Evolutionary conservation across 2,329 filamentous ascomycete species (phyloP).

Genomic region (Aspergillus arachidicola): DNA sequence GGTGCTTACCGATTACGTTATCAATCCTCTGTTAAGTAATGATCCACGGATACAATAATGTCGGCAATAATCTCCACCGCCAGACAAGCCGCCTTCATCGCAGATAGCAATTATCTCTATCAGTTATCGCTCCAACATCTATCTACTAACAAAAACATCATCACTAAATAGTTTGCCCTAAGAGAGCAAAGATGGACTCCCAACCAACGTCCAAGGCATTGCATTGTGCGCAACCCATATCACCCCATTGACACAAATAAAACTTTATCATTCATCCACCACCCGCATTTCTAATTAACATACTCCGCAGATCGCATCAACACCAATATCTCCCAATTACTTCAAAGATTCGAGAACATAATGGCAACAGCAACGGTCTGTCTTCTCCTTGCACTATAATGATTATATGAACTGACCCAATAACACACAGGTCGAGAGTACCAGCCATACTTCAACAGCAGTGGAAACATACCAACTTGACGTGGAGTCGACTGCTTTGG

Average conservation of each 20-base stretch:
- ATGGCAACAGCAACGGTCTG: constrained; percentile 56
- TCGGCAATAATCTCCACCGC: constrained; percentile 20
- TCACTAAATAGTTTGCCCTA: constrained; percentile 7
- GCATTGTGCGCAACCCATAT: constrained; percentile 16
- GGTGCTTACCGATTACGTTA: no score
- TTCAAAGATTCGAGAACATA: constrained; percentile 59
- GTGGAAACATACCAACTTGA: constrained; percentile 61
- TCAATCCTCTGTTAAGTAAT: not conserved
- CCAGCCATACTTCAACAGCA: constrained; percentile 58
- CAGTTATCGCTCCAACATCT: constrained; percentile 1
- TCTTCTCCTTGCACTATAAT: not conserved
- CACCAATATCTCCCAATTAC: constrained; percentile 46
- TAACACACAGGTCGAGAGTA: constrained; percentile 47
- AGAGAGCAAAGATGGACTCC: constrained; percentile 32
- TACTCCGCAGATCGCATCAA: constrained; percentile 45
- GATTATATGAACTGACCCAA: not conserved
- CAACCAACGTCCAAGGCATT: constrained; percentile 27
- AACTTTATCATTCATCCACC: not conserved
- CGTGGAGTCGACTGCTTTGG: constrained; percentile 61
- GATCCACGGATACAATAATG: constrained; percentile 5
- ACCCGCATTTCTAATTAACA: not conserved
- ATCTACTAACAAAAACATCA: not conserved
- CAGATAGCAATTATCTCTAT: constrained; percentile 10
- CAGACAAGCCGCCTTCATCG: constrained; percentile 12
- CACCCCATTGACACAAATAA: not conserved